phyloP scores from a whole-genome alignment of 345 rosid genomes.

The Cardiospermum halicacabum region DNA sequence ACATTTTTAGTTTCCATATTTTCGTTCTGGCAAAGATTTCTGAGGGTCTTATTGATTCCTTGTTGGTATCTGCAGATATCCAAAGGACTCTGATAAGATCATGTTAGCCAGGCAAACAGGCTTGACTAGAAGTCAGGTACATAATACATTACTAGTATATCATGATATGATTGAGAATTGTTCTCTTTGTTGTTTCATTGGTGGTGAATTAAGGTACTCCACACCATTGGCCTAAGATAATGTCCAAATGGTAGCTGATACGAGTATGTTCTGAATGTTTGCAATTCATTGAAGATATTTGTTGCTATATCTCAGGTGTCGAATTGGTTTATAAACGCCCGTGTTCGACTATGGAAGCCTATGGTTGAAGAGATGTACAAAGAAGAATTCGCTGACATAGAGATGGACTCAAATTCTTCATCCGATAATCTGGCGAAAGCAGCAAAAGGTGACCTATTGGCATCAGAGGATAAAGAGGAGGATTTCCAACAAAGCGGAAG shows the following conservation, averaged over 20 bases:
- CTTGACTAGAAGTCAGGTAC: slow-evolving; percentile 95
- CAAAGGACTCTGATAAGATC: slow-evolving; percentile 96
- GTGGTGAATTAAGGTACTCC: too few species aligned
- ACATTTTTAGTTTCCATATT: background rate
- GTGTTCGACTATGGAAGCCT: slow-evolving; percentile 98
- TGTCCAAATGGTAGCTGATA: background rate
- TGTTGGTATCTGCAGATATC: slow-evolving; percentile 51
- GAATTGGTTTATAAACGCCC: slow-evolving; percentile 97
- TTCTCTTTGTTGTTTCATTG: background rate
- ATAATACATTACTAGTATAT: background rate
- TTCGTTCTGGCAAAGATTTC: background rate
- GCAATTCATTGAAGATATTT: background rate
- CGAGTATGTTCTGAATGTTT: background rate
- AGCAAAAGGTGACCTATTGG: slow-evolving; percentile 21
- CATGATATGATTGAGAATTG: too few species aligned
- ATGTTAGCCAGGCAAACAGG: slow-evolving; percentile 98
- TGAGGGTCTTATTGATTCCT: background rate
- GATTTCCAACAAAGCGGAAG: slow-evolving; percentile 51
- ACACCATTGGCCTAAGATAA: background rate
- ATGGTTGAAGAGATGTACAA: slow-evolving; percentile 99
- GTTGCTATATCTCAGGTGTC: slow-evolving; percentile 57
- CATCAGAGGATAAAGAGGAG: slow-evolving; percentile 41
- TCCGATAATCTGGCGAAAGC: slow-evolving; percentile 51
- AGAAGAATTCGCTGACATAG: slow-evolving; percentile 78
- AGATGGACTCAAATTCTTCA: slow-evolving; percentile 70